Evolutionary conservation across 176 grass and related monocot species (phyloP).

Genomic region (Bolboschoenus planiculmis): DNA sequence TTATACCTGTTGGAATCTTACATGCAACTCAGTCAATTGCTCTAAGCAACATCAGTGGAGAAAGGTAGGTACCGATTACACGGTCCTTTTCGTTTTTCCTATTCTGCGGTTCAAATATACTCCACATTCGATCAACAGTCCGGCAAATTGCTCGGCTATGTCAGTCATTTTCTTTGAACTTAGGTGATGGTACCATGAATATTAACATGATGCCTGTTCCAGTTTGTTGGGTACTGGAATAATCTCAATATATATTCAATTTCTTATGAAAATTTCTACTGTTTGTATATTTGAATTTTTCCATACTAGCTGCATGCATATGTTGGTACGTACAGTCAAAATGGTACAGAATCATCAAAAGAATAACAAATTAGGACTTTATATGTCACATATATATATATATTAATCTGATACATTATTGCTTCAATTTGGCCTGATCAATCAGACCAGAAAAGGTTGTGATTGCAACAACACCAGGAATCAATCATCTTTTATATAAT

Average conservation of each 20-base stretch:
- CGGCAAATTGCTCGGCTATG: background rate
- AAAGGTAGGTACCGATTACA: background rate
- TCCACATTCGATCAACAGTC: background rate
- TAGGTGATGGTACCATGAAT: background rate
- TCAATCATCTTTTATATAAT: background rate
- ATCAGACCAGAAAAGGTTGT: background rate
- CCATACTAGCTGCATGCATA: background rate
- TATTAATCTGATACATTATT: background rate
- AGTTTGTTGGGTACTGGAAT: background rate
- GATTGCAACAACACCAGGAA: background rate
- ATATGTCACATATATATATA: background rate
- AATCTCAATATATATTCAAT: background rate
- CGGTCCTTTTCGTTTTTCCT: background rate
- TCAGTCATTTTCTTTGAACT: background rate
- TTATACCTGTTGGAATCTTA: slow-evolving; percentile 2
- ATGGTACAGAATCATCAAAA: background rate
- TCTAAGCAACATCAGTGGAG: background rate
- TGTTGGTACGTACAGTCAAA: background rate
- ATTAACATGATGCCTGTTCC: background rate
- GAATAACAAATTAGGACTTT: background rate
- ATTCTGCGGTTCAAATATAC: background rate
- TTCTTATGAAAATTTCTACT: background rate
- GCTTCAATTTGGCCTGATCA: background rate
- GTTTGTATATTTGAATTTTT: background rate
- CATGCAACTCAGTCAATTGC: background rate